Evolutionary conservation across 2,329 filamentous ascomycete species (phyloP), one percentile per base, ranked within the genome.

Genomic region (Hypocreales sp.): DNA sequence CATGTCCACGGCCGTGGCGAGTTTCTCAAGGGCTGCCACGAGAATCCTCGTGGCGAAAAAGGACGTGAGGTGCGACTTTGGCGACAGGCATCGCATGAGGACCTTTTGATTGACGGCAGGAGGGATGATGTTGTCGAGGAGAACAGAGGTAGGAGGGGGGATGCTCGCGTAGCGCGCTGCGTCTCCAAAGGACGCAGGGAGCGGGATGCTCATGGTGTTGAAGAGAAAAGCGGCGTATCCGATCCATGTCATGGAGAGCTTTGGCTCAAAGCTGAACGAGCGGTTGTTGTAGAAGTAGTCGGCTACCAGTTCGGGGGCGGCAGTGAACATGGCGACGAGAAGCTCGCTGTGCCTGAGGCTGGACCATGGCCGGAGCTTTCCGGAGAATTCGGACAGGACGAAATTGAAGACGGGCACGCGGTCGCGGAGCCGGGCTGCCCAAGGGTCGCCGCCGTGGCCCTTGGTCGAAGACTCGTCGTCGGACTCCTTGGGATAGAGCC

Each of bases 211-310:
- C 24, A 94, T 72, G 1, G 76, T 72, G 34, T 79, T 79, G 50
- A 92, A 92, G 5, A 98, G 56, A 35, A 95, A 82, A 0, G 84
- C 74, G 0, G 84, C 83, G 46, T 92, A 93, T 22, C 87, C 86
- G 39, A 95, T 80, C 90, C 90, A 98, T 0, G 84, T 90, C 24
- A 84, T 76, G 4, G 84, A 90, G 5, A 92, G 64, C 45, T 93
- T 95, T 0, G 90, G 86, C 22, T 95, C 86, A 35, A 92, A 83
- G 0, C 76, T 72, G 42, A 95, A 90, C 29, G 76, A 70, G 33
- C 69, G 74, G 44, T 83, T 86, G 45, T 71, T 75, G 23, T 73
- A 62, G 45, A 93, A 95, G 48, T 92, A 98, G 42, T 84, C 75
- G 23, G 83, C 79, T 2, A 92, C 70, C 4, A 95, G 64, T 51